Evolutionary conservation across 108 stramenopile species (phyloP).

Genomic region (Skeletonema potamos): DNA sequence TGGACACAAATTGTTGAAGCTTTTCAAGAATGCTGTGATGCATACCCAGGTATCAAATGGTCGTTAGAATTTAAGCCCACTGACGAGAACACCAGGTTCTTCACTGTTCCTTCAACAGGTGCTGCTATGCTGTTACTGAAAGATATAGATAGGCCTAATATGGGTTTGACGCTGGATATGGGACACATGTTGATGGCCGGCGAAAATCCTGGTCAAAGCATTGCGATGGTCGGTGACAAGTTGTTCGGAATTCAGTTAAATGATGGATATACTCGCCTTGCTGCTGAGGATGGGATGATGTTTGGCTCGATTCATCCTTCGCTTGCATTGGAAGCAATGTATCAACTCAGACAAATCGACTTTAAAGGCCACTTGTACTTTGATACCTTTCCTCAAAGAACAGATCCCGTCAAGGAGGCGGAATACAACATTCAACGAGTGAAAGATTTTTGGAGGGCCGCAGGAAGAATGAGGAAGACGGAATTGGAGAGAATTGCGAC

Average conservation of each 20-base stretch:
- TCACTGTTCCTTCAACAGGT: conserved; percentile 86
- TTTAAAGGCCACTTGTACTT: conserved; percentile 87
- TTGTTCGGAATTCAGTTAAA: conserved; percentile 87
- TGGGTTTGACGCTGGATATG: conserved; percentile 86
- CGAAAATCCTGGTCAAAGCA: conserved; percentile 83
- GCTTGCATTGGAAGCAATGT: conserved; percentile 82
- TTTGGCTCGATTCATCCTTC: conserved; percentile 85
- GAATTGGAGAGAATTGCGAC: conserved; percentile 39
- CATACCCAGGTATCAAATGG: conserved; percentile 78
- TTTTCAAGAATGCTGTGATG: conserved; percentile 83
- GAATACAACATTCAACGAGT: conserved; percentile 80
- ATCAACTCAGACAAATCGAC: conserved; percentile 62
- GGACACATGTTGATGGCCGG: conserved; percentile 90
- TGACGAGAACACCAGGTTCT: conserved; percentile 88
- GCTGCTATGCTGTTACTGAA: conserved; percentile 71
- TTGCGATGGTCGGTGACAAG: conserved; percentile 78
- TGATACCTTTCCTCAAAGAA: conserved; percentile 88
- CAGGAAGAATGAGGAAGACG: conserved; percentile 33
- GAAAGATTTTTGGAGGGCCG: conserved; percentile 73
- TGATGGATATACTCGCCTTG: conserved; percentile 79
- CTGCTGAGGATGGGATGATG: conserved; percentile 90
- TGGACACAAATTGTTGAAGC: conserved; percentile 76
- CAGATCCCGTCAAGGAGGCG: conserved; percentile 79
- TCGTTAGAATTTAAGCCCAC: conserved; percentile 88
- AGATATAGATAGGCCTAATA: conserved; percentile 77